Conservation (phyloP, 495 filamentous ascomycete species). For the Amphirosellinia nigrospora region DNA sequence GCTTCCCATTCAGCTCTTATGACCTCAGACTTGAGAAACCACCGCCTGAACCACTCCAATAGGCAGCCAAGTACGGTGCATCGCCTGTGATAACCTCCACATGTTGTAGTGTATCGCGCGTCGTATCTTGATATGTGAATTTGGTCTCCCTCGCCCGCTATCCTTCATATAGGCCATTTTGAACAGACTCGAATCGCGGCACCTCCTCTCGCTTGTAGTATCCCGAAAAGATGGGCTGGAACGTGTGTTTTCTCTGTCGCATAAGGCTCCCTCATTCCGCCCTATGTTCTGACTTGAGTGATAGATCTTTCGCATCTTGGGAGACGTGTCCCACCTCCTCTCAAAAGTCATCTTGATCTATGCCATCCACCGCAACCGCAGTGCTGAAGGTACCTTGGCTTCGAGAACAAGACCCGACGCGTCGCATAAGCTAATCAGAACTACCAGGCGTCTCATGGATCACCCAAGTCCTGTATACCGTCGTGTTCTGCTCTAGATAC, state of each 20-base stretch:
- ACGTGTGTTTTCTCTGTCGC: conserved; percentile 11
- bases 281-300: conserved; percentile 21
- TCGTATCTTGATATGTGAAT: conserved; percentile 1
- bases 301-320: conserved; percentile 80
- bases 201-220: background rate
- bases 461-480: conserved; percentile 84
- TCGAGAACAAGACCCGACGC: background rate
- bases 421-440: conserved; percentile 30
- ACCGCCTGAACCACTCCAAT: background rate
- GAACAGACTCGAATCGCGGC: conserved; percentile 8
- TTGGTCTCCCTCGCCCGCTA: background rate
- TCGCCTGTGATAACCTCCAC: background rate
- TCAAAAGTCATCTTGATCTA: conserved; percentile 90
- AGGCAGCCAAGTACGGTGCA: conserved; percentile 15
- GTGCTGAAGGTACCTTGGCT: conserved; percentile 73
- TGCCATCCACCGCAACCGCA: conserved; percentile 86
- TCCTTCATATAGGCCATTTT: background rate
- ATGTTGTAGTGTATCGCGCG: conserved; percentile 13
- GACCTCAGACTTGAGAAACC: conserved; percentile 14
- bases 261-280: background rate
- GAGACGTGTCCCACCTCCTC: conserved; percentile 79
- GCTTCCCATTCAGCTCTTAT: conserved; percentile 15
- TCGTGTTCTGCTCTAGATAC: conserved; percentile 88
- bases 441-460: conserved; percentile 86
- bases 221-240: conserved; percentile 28